These are phyloP conservation scores for Citrus reticulata DNA, from an alignment of 345 rosid species.

Conservation along the genomic window DNA sequence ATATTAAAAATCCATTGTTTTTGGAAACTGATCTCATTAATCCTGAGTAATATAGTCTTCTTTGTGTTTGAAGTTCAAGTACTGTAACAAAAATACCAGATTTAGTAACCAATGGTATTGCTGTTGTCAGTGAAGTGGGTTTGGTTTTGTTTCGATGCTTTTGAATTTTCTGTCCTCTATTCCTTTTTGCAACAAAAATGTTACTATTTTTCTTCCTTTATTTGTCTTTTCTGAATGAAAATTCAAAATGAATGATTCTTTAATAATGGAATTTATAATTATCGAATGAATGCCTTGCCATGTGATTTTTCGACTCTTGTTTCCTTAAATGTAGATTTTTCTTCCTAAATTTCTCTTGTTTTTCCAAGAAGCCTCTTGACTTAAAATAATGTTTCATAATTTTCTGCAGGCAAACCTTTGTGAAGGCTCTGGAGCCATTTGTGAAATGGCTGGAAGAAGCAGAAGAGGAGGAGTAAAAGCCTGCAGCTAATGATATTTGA, in stretches of 20 bases:
- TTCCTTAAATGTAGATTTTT: not conserved
- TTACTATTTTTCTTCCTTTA: not conserved
- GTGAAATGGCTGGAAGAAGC: slow-evolving; percentile 99
- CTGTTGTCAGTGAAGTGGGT: not conserved
- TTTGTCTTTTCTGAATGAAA: not conserved
- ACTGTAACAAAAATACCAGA: not conserved
- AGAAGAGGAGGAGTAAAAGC: slow-evolving; percentile 83
- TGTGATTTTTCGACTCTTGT: not conserved
- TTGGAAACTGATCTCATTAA: not conserved
- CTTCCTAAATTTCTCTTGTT: not conserved
- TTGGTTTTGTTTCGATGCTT: not conserved
- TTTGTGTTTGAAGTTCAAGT: not conserved
- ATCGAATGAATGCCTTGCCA: not conserved
- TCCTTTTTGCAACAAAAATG: not conserved
- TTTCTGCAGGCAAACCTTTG: slow-evolving; percentile 72
- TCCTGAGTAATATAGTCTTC: not conserved
- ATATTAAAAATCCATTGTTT: not conserved
- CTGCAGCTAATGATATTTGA: not conserved
- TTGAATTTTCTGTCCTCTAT: not conserved
- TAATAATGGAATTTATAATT: not conserved
- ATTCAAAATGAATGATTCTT: not conserved
- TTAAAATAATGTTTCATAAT: not conserved
- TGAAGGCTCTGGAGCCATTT: slow-evolving; percentile 88
- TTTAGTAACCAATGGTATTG: not conserved
- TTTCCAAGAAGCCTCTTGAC: too few species aligned